Evolutionary conservation across 2,329 filamentous ascomycete genomes (phyloP).

Genomic region (Ramularia collo-cygni): DNA sequence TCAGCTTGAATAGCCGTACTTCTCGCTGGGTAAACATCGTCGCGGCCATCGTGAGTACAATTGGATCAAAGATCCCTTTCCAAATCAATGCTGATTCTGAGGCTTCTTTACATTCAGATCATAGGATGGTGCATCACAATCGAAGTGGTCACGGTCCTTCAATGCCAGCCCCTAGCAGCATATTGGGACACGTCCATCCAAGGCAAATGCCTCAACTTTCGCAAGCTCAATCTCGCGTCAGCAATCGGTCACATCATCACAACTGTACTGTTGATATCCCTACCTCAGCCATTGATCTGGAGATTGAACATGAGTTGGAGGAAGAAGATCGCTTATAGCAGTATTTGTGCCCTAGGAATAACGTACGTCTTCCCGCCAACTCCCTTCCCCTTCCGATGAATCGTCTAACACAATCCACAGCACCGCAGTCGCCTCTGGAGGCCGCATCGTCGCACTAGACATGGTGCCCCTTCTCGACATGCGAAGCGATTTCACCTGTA

Average conservation of each 20-base stretch:
- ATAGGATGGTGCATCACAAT: constrained; percentile 11
- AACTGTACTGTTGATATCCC: constrained; percentile 9
- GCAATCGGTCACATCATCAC: constrained; percentile 14
- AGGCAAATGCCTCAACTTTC: constrained; percentile 9
- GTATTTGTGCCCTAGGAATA: constrained; percentile 11
- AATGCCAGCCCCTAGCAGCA: constrained; percentile 11
- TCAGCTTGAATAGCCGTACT: constrained; percentile 9
- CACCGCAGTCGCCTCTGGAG: constrained; percentile 10
- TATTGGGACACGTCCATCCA: constrained; percentile 8
- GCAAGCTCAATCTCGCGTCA: constrained; percentile 9
- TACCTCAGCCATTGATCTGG: constrained; percentile 12
- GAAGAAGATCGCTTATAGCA: constrained; percentile 7
- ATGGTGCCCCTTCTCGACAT: no score
- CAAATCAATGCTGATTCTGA: no score
- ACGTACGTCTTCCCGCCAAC: constrained; percentile 4
- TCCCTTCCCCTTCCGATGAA: no score
- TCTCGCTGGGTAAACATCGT: constrained; percentile 4
- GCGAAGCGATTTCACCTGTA: constrained; percentile 9
- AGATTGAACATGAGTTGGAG: constrained; percentile 7
- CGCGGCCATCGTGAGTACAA: constrained; percentile 1
- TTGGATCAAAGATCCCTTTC: no score
- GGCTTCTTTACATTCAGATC: background rate
- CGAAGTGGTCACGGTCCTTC: constrained; percentile 9
- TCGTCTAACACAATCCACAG: constrained; percentile 1
- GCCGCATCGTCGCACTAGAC: constrained; percentile 7